Conservation (phyloP, 1,139 yeast species). For the Sugiyamaella xylanicola region DNA sequence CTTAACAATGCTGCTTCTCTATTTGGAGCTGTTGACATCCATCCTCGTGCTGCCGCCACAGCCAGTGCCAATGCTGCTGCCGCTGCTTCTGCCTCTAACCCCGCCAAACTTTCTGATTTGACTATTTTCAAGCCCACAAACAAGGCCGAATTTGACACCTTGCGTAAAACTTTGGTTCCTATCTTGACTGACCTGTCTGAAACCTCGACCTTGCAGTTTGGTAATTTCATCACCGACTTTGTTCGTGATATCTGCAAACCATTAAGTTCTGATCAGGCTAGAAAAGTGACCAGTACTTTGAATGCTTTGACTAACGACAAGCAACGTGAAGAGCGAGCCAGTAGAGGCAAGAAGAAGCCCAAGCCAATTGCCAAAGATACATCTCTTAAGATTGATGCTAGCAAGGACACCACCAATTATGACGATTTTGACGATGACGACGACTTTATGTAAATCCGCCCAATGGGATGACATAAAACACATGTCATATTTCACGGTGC, state of each 20-base stretch:
- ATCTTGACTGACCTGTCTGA: conserved; percentile 66
- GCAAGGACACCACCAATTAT: conserved; percentile 60
- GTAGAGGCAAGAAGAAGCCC: conserved; percentile 95
- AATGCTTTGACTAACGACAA: conserved; percentile 82
- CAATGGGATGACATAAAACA: not conserved
- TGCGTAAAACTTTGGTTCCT: conserved; percentile 76
- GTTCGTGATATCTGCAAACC: conserved; percentile 84
- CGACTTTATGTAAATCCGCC: conserved; percentile 80
- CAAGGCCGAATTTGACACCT: conserved; percentile 78
- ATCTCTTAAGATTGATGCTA: conserved; percentile 75
- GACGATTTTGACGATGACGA: conserved; percentile 73
- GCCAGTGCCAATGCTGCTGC: conserved; percentile 63
- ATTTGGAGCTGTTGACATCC: conserved; percentile 71
- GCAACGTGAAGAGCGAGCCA: conserved; percentile 89
- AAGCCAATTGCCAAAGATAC: conserved; percentile 80
- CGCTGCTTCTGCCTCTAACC: conserved; percentile 59
- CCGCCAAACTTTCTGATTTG: conserved; percentile 44
- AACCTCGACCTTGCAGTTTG: conserved; percentile 60
- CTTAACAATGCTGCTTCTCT: conserved; percentile 90
- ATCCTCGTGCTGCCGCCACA: conserved; percentile 52
- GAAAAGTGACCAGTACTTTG: conserved; percentile 85
- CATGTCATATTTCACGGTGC: no score
- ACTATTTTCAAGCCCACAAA: conserved; percentile 70
- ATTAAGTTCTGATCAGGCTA: conserved; percentile 73
- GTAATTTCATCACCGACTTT: conserved; percentile 79